Evolutionary conservation across 305 asterid genomes (phyloP).

Genomic region (Rubia peregrina): DNA sequence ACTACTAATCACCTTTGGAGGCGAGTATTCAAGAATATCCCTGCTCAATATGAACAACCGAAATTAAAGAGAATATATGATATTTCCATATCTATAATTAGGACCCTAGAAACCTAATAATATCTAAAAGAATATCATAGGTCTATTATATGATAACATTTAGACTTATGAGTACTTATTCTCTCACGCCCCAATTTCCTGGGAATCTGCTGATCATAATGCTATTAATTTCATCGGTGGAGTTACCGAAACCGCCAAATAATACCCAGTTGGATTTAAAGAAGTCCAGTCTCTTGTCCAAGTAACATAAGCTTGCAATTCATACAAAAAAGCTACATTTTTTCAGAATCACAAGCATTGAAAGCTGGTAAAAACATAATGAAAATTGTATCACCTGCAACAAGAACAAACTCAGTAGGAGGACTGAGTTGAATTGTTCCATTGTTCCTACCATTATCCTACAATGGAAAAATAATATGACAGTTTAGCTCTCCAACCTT

Average conservation of each 20-base stretch:
- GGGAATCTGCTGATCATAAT: no score
- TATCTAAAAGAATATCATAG: no score
- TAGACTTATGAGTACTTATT: no score
- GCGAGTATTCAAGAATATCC: no score
- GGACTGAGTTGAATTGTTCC: constrained; percentile 77
- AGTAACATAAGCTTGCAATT: constrained; percentile 57
- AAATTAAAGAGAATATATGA: no score
- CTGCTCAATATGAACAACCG: no score
- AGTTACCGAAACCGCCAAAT: constrained; percentile 87
- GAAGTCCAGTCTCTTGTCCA: constrained; percentile 91
- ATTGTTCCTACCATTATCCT: constrained; percentile 76
- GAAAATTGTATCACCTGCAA: constrained; percentile 43
- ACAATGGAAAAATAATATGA: constrained; percentile 18
- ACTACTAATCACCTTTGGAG: no score
- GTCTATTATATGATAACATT: no score
- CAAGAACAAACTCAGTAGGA: constrained; percentile 82
- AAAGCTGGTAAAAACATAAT: not conserved
- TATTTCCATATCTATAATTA: no score
- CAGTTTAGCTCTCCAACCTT: constrained; percentile 13
- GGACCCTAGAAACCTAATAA: no score
- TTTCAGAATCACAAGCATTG: not conserved
- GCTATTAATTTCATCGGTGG: no score
- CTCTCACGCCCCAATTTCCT: no score
- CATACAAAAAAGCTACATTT: constrained; percentile 13
- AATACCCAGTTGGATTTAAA: constrained; percentile 96